Conservation (phyloP, 2,329 filamentous ascomycete genomes). For the Penicillium sp. region DNA sequence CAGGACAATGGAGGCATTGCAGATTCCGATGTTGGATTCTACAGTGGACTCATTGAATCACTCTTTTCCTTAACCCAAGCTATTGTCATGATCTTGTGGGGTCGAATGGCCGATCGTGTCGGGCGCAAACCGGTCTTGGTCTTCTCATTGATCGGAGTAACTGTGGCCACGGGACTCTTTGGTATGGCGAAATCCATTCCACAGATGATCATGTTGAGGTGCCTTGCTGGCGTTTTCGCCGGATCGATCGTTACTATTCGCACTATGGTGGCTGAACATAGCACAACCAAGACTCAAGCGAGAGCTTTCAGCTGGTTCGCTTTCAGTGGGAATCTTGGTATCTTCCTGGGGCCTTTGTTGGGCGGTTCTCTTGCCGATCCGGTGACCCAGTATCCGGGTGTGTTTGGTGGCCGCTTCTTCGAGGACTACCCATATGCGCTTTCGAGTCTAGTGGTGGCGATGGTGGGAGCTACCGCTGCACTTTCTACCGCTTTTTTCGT, state of each 20-base stretch:
- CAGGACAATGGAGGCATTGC: conserved; percentile 61
- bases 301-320: conserved; percentile 73
- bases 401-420: conserved; percentile 61
- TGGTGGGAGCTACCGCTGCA: conserved; percentile 52
- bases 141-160: conserved; percentile 63
- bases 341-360: conserved; percentile 68
- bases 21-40: conserved; percentile 72
- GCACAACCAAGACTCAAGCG: conserved; percentile 68
- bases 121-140: conserved; percentile 73
- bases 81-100: conserved; percentile 74
- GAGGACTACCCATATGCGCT: conserved; percentile 65
- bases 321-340: conserved; percentile 70
- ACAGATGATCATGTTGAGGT: conserved; percentile 73
- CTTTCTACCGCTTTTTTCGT: conserved; percentile 53
- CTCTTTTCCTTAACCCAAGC: conserved; percentile 75
- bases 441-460: conserved; percentile 58
- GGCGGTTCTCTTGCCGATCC: conserved; percentile 67
- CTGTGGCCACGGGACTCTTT: conserved; percentile 62
- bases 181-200: conserved; percentile 64
- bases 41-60: conserved; percentile 68
- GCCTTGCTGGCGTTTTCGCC: conserved; percentile 69
- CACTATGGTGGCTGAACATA: conserved; percentile 73
- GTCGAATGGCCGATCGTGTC: conserved; percentile 62
- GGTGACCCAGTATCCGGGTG: conserved; percentile 57
- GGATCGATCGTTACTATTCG: conserved; percentile 72